phyloP scores from a whole-genome alignment of 768 basidiomycete species.

The Russula olivacea region DNA sequence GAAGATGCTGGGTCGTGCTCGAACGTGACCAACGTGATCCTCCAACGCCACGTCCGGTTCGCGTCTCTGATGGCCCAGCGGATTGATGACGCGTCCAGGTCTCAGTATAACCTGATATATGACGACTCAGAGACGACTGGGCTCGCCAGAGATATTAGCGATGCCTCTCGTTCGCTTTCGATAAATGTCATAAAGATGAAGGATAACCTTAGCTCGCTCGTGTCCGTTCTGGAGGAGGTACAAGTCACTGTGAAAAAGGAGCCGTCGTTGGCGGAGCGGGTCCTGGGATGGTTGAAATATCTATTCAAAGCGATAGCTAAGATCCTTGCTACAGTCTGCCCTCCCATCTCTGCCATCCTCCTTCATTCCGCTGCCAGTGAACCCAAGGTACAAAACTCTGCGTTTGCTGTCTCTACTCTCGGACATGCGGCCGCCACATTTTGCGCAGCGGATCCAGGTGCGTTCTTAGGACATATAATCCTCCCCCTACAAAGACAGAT shows the following conservation, averaged over 20 bases:
- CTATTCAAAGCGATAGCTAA: conserved; percentile 13
- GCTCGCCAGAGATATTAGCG: conserved; percentile 14
- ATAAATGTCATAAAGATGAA: conserved; percentile 1
- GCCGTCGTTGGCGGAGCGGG: not conserved
- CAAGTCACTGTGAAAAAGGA: not conserved
- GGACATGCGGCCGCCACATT: conserved; percentile 3
- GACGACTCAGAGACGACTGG: conserved; percentile 10
- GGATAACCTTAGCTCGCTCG: conserved; percentile 1
- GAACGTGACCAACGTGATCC: conserved; percentile 10
- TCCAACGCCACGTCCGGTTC: conserved; percentile 11
- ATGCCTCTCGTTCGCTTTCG: conserved; percentile 5
- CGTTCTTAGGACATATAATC: not conserved
- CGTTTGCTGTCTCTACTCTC: conserved; percentile 9
- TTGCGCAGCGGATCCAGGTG: conserved; percentile 6
- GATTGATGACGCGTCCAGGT: conserved; percentile 15
- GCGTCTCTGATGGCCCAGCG: conserved; percentile 10
- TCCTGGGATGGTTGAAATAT: conserved; percentile 14
- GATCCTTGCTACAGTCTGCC: conserved; percentile 1
- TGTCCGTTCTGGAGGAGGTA: conserved; percentile 11
- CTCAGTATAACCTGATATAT: conserved; percentile 11
- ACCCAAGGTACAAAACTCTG: too few species aligned
- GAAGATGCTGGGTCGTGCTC: conserved; percentile 13
- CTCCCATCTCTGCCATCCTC: not conserved
- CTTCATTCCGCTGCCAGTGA: too few species aligned
- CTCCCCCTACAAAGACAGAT: not conserved